Percentiles rank a stretch among this genome's conserved stretches.
phyloP scores from a whole-genome alignment of 2,329 filamentous ascomycete species.

The Rhinocladiella mackenziei region DNA sequence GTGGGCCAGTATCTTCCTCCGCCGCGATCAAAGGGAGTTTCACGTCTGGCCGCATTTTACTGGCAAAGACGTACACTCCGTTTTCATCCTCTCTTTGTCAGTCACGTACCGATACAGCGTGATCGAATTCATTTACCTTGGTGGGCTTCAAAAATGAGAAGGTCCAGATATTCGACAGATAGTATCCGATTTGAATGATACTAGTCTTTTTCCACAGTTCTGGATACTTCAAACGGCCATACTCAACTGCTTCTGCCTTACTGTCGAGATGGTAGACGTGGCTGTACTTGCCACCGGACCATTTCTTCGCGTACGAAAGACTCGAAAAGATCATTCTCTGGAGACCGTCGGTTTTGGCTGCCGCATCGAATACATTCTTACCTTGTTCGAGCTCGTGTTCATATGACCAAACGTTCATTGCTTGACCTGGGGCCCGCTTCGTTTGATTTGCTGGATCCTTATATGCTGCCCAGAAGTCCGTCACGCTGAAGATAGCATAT shows the following conservation, averaged over 20 bases:
- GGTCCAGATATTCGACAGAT: slow-evolving; percentile 5
- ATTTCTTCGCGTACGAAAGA: slow-evolving; percentile 47
- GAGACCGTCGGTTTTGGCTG: slow-evolving; percentile 41
- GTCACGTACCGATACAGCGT: neutral
- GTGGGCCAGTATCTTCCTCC: slow-evolving; percentile 40
- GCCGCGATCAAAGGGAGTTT: slow-evolving; percentile 43
- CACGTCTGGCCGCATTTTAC: slow-evolving; percentile 13
- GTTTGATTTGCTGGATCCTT: slow-evolving; percentile 40
- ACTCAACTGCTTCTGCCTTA: slow-evolving; percentile 50
- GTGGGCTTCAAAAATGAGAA: slow-evolving; percentile 5
- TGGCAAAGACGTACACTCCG: slow-evolving; percentile 9
- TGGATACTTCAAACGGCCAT: slow-evolving; percentile 44
- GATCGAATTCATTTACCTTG: slow-evolving; percentile 8
- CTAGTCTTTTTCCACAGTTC: slow-evolving; percentile 48
- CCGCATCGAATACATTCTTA: slow-evolving; percentile 54
- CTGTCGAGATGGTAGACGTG: slow-evolving; percentile 53
- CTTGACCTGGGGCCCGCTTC: slow-evolving; percentile 2
- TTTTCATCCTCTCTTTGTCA: slow-evolving; percentile 8
- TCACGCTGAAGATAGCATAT: slow-evolving; percentile 53
- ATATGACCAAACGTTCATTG: slow-evolving; percentile 42
- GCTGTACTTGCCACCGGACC: slow-evolving; percentile 45
- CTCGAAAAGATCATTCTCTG: slow-evolving; percentile 52
- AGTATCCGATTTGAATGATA: slow-evolving; percentile 15
- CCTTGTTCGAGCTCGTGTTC: slow-evolving; percentile 51
- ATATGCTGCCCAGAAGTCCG: slow-evolving; percentile 55